Evolutionary conservation across 768 basidiomycete genomes (phyloP).

Genomic region (Hygrophorus pudorinus): DNA sequence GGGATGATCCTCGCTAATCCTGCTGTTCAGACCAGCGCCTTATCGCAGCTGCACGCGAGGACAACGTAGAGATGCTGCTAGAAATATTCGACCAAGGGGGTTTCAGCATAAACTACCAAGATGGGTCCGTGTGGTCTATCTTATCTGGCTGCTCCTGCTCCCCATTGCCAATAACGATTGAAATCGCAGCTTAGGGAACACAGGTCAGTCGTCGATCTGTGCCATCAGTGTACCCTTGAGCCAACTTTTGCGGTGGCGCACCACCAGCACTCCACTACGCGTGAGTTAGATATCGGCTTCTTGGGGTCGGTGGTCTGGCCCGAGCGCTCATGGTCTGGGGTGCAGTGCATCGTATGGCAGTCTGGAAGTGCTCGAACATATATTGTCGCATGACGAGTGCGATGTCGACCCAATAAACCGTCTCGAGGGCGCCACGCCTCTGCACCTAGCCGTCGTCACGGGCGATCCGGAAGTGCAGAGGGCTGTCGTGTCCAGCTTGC

Average conservation of each 20-base stretch:
- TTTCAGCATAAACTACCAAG: constrained; percentile 68
- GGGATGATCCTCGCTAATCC: too few species aligned
- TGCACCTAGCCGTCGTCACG: constrained; percentile 62
- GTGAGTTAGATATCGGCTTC: constrained; percentile 27
- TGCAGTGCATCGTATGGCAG: constrained; percentile 46
- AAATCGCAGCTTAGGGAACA: constrained; percentile 59
- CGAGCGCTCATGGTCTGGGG: not conserved
- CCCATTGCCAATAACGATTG: constrained; percentile 8
- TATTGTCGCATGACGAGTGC: constrained; percentile 65
- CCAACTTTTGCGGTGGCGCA: too few species aligned
- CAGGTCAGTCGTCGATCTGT: constrained; percentile 42
- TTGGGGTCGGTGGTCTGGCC: not conserved
- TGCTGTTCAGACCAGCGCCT: constrained; percentile 53
- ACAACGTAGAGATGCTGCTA: constrained; percentile 59
- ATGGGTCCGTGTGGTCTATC: constrained; percentile 47
- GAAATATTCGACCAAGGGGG: constrained; percentile 45
- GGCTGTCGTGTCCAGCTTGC: constrained; percentile 48
- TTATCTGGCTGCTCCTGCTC: constrained; percentile 4
- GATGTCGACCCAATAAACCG: constrained; percentile 75
- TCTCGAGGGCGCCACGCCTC: constrained; percentile 61
- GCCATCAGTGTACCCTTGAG: not conserved
- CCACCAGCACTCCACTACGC: constrained; percentile 58
- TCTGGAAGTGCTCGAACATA: constrained; percentile 55
- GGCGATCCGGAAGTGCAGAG: constrained; percentile 43
- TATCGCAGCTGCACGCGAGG: constrained; percentile 60